phyloP scores from a whole-genome alignment of 768 basidiomycete species.

The Suillus sp. region DNA sequence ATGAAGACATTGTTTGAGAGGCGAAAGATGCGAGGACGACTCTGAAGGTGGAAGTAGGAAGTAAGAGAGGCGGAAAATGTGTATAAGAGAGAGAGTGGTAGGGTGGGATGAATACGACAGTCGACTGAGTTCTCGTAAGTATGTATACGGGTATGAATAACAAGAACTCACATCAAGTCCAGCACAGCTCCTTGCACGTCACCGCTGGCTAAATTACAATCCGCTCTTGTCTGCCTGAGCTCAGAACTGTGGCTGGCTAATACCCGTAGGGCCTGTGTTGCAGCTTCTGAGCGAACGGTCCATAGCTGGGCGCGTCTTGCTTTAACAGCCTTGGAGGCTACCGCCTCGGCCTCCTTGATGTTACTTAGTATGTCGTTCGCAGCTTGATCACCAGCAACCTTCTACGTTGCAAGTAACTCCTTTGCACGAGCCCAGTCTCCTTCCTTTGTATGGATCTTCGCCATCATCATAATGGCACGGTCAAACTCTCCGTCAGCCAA shows the following conservation, averaged over 20 bases:
- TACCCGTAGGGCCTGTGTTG: slow-evolving; percentile 68
- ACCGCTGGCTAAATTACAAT: slow-evolving; percentile 77
- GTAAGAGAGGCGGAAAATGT: slow-evolving; percentile 77
- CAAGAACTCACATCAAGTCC: slow-evolving; percentile 68
- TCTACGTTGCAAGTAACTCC: slow-evolving; percentile 59
- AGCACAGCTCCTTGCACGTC: slow-evolving; percentile 84
- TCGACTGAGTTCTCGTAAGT: slow-evolving; percentile 49
- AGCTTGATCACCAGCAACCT: slow-evolving; percentile 46
- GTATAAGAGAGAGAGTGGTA: slow-evolving; percentile 60
- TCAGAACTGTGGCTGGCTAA: slow-evolving; percentile 70
- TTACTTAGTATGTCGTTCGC: slow-evolving; percentile 58
- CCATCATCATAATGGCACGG: slow-evolving; percentile 84
- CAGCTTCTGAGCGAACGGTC: slow-evolving; percentile 79
- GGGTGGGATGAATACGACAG: slow-evolving; percentile 76
- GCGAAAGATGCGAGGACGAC: slow-evolving; percentile 59
- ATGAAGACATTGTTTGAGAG: slow-evolving; percentile 91
- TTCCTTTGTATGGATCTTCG: slow-evolving; percentile 79
- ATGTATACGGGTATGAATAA: slow-evolving; percentile 4
- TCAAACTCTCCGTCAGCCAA: slow-evolving; percentile 76
- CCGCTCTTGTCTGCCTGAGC: slow-evolving; percentile 70
- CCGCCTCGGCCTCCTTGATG: slow-evolving; percentile 59
- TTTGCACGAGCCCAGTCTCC: slow-evolving; percentile 72
- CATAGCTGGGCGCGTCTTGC: slow-evolving; percentile 68
- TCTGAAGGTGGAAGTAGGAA: slow-evolving; percentile 70
- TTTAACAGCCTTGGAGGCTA: slow-evolving; percentile 64